Base-by-base conservation (phyloP, 2,329 filamentous ascomycete genomes). In the Clonostachys rhizophaga region DNA sequence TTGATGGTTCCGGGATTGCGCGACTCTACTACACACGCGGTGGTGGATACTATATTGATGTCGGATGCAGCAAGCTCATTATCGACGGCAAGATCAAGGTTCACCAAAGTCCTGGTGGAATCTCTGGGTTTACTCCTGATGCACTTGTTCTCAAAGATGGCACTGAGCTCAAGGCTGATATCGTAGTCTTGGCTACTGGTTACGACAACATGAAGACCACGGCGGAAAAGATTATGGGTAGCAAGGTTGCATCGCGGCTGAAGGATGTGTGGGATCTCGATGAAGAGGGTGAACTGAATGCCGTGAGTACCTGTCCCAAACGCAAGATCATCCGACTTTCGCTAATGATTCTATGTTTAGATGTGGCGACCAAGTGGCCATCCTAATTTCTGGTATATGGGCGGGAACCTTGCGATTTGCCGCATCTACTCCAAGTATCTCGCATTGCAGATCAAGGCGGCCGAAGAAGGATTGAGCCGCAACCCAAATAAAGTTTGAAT, bases 41-140 rank as follows among this genome's bases (percentile, higher is more conserved):
- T 2, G 84, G 84, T 1, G 84, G 84, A 0, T 87, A 87, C 57
- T 87, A 87, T 61, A 83, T 87, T 50, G 81, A 88, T 50, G 81
- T 86, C 2, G 84, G 84, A 0, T 78, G 75, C 1, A 79, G 78
- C 0, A 64, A 79, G 55, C 70, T 87, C 17, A 84, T 88, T 49
- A 69, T 71, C 2, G 78, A 84, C 11, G 81, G 83, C 1, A 47
- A 51, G 34, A 20, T 49, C 16, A 46, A 46, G 4, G 42, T 51
- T 5, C 12, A 45, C 5, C 45, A 49, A n/a, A 47, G 55, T 37
- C 49, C 54, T 13, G 61, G 56, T 4, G 65, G 64, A 1, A 62
- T 71, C 42, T 51, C 54, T 35, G 52, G 56, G 2, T 64, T 73
- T 37, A 52, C 53, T 2, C 48, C 54, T 2, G 48, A 57, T 4